These are phyloP conservation scores for Bryum argenteum DNA, from an alignment of 225 moss, liverwort and hornwort species.

Conservation along the genomic window DNA sequence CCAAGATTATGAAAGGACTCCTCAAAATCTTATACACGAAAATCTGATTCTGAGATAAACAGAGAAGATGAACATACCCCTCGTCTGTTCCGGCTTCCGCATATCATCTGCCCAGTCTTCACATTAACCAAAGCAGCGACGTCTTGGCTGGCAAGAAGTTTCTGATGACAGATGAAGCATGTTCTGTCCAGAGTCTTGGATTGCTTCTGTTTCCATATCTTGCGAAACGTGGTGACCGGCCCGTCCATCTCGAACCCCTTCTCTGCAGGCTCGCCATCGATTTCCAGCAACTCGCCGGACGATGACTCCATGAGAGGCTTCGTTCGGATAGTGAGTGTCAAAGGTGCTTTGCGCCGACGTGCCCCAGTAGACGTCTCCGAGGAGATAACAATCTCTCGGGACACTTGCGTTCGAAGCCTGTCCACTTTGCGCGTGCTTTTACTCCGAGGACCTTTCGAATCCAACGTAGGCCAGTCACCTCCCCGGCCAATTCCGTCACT, in stretches of 20 bases:
- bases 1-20: no score
- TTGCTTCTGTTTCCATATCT: conserved; percentile 85
- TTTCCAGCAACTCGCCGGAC: conserved; percentile 50
- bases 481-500: conserved; percentile 97
- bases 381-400: conserved; percentile 59
- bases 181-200: conserved; percentile 73
- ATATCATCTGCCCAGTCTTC: conserved; percentile 96
- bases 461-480: conserved; percentile 77
- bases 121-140: conserved; percentile 93
- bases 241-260: conserved; percentile 51
- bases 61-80: conserved; percentile 63
- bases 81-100: conserved; percentile 93
- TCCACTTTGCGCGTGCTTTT: conserved; percentile 35
- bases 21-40: background rate
- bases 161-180: conserved; percentile 98
- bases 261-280: conserved; percentile 57
- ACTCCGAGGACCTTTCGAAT: conserved; percentile 44
- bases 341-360: conserved; percentile 41
- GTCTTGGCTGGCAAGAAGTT: conserved; percentile 80
- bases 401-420: conserved; percentile 41
- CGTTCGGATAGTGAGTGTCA: conserved; percentile 64
- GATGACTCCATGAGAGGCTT: conserved; percentile 47
- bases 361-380: conserved; percentile 37
- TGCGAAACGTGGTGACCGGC: conserved; percentile 58
- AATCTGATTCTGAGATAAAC: background rate